Base-by-base conservation (phyloP, 805 yeast species). In the Tetrapisispora fleetii region DNA sequence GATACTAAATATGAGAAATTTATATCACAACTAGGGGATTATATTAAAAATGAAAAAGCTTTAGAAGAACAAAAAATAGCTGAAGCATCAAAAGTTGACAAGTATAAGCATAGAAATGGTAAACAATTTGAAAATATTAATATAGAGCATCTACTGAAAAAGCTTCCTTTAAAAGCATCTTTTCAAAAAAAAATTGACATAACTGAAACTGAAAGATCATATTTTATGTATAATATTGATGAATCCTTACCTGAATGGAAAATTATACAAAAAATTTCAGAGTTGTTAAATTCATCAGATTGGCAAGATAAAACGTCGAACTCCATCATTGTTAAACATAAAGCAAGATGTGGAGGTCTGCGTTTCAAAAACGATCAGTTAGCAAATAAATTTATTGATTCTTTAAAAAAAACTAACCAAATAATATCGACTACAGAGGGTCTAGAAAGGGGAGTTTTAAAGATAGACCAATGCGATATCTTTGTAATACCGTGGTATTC, bases 221-320 rank as follows among this genome's bases (percentile, higher is more conserved):
- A 86, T 47, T 88, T 89, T 60, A 59, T 89, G 18, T 85, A 81
- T 65, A 96, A 96, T 1, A 70, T 87, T 18, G 81, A 76, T 50
- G 77, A 78, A 4, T 79, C 79, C 16, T 59, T 83, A 7, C 83
- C 95, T 0, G 87, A 82, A 55, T 81, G 80, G 63, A 67, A 68
- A 46, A 68, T 88, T 16, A 60, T 77, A 17, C 78, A 78, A 8
- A 71, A 63, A 52, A 79, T 83, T 48, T 68, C 83, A 2, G 49
- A 56, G 10, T 22, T 59, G 8, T 51, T 57, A 0, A 47, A 45
- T n/a, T 30, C 45, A 2, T 41, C 51, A 13, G 47, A 52, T 9
- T 60, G 65, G 61, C 50, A 49, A 28, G 63, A 58, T 35, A 48
- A 48, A 7, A 48, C 48, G 9, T 52, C 64, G 2, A 47, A 49